These are phyloP conservation scores for Lyophyllum atratum DNA, from an alignment of 768 basidiomycete genomes.

Conservation along the genomic window DNA sequence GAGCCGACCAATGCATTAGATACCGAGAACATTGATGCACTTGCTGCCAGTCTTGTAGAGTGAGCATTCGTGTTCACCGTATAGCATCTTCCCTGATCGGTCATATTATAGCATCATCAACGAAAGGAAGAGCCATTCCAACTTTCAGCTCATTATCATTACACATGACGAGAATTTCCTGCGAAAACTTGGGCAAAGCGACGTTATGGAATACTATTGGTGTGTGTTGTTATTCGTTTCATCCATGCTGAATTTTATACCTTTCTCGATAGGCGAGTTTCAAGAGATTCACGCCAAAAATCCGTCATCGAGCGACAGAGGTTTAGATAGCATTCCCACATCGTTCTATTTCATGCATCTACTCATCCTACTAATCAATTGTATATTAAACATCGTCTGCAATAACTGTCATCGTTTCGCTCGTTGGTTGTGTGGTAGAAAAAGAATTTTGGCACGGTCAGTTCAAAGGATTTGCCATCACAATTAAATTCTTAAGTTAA, in stretches of 20 bases:
- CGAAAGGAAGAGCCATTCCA: slow-evolving; percentile 83
- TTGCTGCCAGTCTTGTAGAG: slow-evolving; percentile 92
- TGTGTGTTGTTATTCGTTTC: slow-evolving; percentile 34
- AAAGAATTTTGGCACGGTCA: background rate
- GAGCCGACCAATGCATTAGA: slow-evolving; percentile 99
- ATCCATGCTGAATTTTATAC: background rate
- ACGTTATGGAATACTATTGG: slow-evolving; percentile 97
- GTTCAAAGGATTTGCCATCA: background rate
- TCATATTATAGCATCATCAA: slow-evolving; percentile 78
- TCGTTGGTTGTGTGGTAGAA: background rate
- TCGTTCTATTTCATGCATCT: slow-evolving; percentile 2
- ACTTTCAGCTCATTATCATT: slow-evolving; percentile 96
- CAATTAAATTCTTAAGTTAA: background rate
- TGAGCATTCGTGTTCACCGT: slow-evolving; percentile 38
- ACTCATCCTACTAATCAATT: slow-evolving; percentile 23
- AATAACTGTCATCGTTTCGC: background rate
- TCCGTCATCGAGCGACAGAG: slow-evolving; percentile 74
- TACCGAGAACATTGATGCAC: slow-evolving; percentile 92
- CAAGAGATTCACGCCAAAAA: slow-evolving; percentile 68
- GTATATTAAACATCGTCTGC: background rate
- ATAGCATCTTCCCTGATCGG: slow-evolving; percentile 5
- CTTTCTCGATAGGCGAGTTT: slow-evolving; percentile 69
- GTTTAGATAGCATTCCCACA: slow-evolving; percentile 45
- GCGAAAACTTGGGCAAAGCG: slow-evolving; percentile 82
- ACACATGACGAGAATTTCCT: slow-evolving; percentile 98